These are phyloP conservation scores for Pisolithus marmoratus DNA, from an alignment of 768 basidiomycete genomes.

Conservation along the genomic window DNA sequence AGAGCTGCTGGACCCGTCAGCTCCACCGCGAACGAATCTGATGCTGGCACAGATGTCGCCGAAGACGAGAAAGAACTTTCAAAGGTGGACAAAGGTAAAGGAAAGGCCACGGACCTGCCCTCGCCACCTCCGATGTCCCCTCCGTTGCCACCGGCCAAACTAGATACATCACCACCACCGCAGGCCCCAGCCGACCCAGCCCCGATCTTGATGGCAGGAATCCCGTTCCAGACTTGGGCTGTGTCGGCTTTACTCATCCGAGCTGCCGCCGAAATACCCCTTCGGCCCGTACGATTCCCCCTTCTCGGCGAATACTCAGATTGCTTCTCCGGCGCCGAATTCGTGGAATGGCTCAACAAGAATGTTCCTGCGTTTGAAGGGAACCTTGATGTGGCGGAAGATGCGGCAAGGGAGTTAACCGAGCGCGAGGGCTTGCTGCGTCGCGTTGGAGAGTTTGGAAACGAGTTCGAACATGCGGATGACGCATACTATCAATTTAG, in stretches of 20 bases:
- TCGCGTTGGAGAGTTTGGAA: slow-evolving; percentile 78
- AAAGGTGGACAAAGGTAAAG: slow-evolving; percentile 83
- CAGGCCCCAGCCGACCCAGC: slow-evolving; percentile 39
- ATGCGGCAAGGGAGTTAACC: slow-evolving; percentile 52
- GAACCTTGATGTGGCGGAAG: slow-evolving; percentile 72
- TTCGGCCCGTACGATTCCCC: slow-evolving; percentile 70
- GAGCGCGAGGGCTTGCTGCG: slow-evolving; percentile 55
- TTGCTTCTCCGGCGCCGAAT: slow-evolving; percentile 85
- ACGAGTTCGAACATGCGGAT: slow-evolving; percentile 69
- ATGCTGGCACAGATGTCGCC: slow-evolving; percentile 18
- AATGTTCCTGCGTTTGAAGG: slow-evolving; percentile 76
- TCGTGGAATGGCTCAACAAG: slow-evolving; percentile 76
- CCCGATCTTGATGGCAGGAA: slow-evolving; percentile 70
- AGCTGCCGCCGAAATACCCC: slow-evolving; percentile 66
- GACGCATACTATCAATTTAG: slow-evolving; percentile 85
- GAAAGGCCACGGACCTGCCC: slow-evolving; percentile 47
- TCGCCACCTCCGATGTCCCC: slow-evolving; percentile 67
- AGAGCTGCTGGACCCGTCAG: slow-evolving; percentile 34
- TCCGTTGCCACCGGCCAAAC: slow-evolving; percentile 40
- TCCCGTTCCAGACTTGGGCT: slow-evolving; percentile 58
- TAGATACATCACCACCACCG: slow-evolving; percentile 30
- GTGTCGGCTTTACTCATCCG: slow-evolving; percentile 66
- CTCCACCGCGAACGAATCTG: slow-evolving; percentile 19
- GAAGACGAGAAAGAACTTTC: slow-evolving; percentile 33
- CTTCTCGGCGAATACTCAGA: slow-evolving; percentile 80